Evolutionary conservation across 208 protist species (phyloP).

Genomic region (Crithidia sp.): DNA sequence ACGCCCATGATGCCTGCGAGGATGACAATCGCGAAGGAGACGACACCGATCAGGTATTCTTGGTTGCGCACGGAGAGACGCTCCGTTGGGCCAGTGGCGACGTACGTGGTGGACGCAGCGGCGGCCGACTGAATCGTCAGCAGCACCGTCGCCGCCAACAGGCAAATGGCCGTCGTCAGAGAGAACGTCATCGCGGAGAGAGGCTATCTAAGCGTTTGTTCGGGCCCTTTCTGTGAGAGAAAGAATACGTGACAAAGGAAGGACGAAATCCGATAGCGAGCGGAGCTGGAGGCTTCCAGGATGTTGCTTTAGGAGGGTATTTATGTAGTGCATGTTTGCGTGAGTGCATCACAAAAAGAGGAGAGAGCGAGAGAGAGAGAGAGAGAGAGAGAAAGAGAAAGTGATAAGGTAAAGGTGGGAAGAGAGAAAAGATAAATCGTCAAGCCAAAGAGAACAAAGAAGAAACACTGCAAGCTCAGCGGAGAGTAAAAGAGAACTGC

Average conservation of each 20-base stretch:
- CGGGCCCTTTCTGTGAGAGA: neutral
- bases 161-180: neutral
- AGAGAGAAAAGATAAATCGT: no score
- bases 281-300: no score
- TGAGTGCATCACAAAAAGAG: neutral
- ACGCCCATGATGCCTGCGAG: constrained; percentile 68
- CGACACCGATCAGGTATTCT: constrained; percentile 82
- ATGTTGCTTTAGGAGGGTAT: no score
- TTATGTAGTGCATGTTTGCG: no score
- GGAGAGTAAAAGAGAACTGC: constrained; percentile 10
- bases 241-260: neutral
- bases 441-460: neutral
- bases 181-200: neutral
- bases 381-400: neutral
- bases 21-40: constrained; percentile 60
- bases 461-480: neutral
- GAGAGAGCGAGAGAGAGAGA: neutral
- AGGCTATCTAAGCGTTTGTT: neutral
- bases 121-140: constrained; percentile 1
- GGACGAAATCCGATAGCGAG: neutral
- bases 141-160: neutral
- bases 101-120: constrained; percentile 39
- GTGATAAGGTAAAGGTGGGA: neutral
- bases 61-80: constrained; percentile 54
- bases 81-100: constrained; percentile 43